These are phyloP conservation scores for Thalassiosira mediterranea DNA, from an alignment of 352 stramenopile species.

Conservation along the genomic window DNA sequence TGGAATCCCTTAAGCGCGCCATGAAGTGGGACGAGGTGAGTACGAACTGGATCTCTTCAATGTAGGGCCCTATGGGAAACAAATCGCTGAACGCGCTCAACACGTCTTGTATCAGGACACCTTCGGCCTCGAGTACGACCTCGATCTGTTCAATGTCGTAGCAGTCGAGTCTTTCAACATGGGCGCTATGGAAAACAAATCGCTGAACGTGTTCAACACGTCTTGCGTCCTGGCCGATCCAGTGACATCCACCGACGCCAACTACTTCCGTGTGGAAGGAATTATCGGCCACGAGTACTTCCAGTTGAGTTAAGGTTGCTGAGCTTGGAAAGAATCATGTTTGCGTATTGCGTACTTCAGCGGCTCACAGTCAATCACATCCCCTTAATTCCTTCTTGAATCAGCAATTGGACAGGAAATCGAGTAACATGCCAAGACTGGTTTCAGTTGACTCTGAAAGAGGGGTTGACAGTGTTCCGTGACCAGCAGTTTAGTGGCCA, in stretches of 20 bases:
- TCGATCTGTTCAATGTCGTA: constrained; percentile 88
- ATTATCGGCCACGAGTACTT: constrained; percentile 88
- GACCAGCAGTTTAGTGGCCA: constrained; percentile 82
- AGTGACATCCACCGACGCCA: constrained; percentile 84
- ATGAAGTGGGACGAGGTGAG: constrained; percentile 92
- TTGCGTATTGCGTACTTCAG: too few species aligned
- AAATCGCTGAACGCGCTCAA: too few species aligned
- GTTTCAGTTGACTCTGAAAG: constrained; percentile 91
- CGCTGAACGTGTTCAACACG: constrained; percentile 90
- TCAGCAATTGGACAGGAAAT: constrained; percentile 90
- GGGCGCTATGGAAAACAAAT: constrained; percentile 87
- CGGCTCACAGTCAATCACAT: too few species aligned
- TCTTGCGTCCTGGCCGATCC: constrained; percentile 87
- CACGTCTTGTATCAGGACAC: too few species aligned
- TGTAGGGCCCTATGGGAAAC: too few species aligned
- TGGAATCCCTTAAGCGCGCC: constrained; percentile 84
- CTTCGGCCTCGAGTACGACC: constrained; percentile 90
- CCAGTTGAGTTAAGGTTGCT: not conserved
- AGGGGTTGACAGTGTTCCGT: constrained; percentile 89
- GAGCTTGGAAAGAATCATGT: too few species aligned
- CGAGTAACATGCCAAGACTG: constrained; percentile 88
- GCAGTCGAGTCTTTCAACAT: constrained; percentile 89
- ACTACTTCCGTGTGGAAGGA: constrained; percentile 86
- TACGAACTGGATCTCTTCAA: too few species aligned
- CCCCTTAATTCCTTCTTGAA: too few species aligned